Evolutionary conservation across 2,329 filamentous ascomycete genomes (phyloP).

Genomic region (Aspergillus sp.): DNA sequence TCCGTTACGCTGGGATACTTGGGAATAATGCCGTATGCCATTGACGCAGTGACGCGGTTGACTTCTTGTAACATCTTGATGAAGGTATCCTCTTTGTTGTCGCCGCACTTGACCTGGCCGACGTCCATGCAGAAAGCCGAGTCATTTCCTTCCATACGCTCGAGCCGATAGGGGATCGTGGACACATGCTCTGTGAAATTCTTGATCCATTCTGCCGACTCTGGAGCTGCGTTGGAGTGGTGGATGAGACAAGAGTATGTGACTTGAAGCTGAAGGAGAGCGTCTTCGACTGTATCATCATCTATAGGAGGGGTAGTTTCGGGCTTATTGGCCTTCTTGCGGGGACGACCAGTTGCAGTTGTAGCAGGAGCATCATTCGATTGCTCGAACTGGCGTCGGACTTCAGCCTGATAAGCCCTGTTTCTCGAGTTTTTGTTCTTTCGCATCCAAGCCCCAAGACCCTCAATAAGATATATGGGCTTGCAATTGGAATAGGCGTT

Average conservation of each 20-base stretch:
- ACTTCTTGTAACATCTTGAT: conserved; percentile 73
- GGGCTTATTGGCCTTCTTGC: conserved; percentile 38
- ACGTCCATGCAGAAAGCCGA: conserved; percentile 70
- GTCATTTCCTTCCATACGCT: conserved; percentile 45
- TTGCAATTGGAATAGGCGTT: conserved; percentile 49
- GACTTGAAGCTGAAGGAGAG: conserved; percentile 65
- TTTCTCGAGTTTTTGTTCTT: conserved; percentile 66
- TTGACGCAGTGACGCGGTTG: conserved; percentile 63
- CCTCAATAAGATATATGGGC: conserved; percentile 69
- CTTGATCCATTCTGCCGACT: conserved; percentile 69
- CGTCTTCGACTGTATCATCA: conserved; percentile 66
- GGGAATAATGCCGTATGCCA: conserved; percentile 64
- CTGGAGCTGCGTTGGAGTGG: conserved; percentile 56
- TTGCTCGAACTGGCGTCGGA: conserved; percentile 45
- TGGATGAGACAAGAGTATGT: conserved; percentile 64
- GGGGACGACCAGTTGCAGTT: conserved; percentile 12
- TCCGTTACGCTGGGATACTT: conserved; percentile 56
- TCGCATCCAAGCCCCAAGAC: conserved; percentile 60
- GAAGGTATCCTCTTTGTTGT: conserved; percentile 63
- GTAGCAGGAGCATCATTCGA: conserved; percentile 9
- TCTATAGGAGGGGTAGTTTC: conserved; percentile 50
- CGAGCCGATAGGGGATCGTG: conserved; percentile 63
- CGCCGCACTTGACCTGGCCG: conserved; percentile 69
- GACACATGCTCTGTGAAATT: conserved; percentile 75
- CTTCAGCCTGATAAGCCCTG: conserved; percentile 61